A percentile compares a stretch with the other conserved stretches of the same genome.
phyloP scores from a whole-genome alignment of 495 filamentous ascomycete species.

The Baudoinia panamericana region DNA sequence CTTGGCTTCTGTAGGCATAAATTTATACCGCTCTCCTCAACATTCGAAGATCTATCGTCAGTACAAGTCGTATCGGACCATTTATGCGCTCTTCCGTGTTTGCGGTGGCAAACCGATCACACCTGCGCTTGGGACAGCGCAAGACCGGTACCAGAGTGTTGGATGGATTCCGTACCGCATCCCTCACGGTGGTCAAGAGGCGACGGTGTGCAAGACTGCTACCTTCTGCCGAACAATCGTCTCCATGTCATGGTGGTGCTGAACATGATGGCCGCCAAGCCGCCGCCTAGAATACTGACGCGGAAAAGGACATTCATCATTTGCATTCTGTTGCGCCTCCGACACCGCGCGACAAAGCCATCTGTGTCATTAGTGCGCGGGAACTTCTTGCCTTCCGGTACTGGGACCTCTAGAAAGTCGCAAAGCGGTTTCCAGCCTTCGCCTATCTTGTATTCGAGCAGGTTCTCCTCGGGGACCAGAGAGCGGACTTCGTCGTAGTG shows the following conservation, averaged over 20 bases:
- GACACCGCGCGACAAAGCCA: constrained; percentile 48
- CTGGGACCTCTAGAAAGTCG: constrained; percentile 47
- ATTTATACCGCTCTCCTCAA: no score
- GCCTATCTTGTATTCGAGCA: constrained; percentile 52
- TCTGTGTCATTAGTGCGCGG: constrained; percentile 38
- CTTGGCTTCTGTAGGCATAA: no score
- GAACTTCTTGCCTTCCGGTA: constrained; percentile 40
- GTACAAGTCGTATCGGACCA: no score
- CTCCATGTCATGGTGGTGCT: constrained; percentile 14
- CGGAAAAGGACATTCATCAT: constrained; percentile 47
- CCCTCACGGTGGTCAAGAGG: no score
- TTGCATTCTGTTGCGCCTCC: constrained; percentile 45
- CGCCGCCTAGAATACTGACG: constrained; percentile 37
- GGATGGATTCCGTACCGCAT: no score
- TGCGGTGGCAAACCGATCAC: no score
- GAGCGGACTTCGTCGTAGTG: constrained; percentile 25
- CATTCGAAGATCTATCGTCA: no score
- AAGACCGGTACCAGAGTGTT: no score
- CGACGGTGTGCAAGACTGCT: no score
- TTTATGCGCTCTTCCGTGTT: no score
- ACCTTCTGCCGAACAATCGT: constrained; percentile 7
- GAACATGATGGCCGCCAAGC: constrained; percentile 20
- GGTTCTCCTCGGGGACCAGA: constrained; percentile 34
- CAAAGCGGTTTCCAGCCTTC: constrained; percentile 58
- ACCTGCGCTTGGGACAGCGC: no score